phyloP scores from a whole-genome alignment of 495 filamentous ascomycete species.

The Bombardia bombarda region DNA sequence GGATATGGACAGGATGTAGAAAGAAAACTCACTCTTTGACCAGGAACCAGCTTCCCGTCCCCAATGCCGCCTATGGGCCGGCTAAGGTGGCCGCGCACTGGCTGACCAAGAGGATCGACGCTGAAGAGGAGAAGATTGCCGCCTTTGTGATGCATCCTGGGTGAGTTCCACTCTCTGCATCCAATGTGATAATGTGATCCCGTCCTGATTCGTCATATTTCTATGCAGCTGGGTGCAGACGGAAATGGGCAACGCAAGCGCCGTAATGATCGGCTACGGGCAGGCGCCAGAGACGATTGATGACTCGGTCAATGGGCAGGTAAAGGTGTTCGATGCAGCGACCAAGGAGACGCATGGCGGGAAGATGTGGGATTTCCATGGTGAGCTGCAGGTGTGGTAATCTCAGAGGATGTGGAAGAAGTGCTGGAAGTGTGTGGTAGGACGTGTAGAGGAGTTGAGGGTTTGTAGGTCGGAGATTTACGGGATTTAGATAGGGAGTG shows the following conservation, averaged over 20 bases:
- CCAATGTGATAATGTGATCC: too few species aligned
- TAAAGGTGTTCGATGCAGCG: conserved; percentile 27
- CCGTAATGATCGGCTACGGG: conserved; percentile 24
- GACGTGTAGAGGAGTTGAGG: too few species aligned
- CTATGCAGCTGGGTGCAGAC: conserved; percentile 34
- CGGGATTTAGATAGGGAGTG: too few species aligned
- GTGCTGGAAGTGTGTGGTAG: too few species aligned
- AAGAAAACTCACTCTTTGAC: too few species aligned
- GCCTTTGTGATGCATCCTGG: neutral
- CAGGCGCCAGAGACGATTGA: conserved; percentile 25
- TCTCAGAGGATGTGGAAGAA: too few species aligned
- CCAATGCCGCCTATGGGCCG: conserved; percentile 34
- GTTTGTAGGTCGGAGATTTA: too few species aligned
- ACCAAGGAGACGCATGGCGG: conserved; percentile 32
- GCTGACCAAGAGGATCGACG: neutral
- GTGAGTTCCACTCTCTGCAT: too few species aligned
- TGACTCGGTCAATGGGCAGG: conserved; percentile 25
- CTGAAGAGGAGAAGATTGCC: neutral
- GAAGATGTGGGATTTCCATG: conserved; percentile 6
- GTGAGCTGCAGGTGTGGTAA: neutral
- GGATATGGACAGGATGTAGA: too few species aligned
- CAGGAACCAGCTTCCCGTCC: conserved; percentile 4
- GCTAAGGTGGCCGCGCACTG: conserved; percentile 26
- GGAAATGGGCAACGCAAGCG: conserved; percentile 37
- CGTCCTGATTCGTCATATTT: neutral